Evolutionary conservation across 768 basidiomycete genomes (phyloP).

Genomic region (Glaciozyma antarctica): DNA sequence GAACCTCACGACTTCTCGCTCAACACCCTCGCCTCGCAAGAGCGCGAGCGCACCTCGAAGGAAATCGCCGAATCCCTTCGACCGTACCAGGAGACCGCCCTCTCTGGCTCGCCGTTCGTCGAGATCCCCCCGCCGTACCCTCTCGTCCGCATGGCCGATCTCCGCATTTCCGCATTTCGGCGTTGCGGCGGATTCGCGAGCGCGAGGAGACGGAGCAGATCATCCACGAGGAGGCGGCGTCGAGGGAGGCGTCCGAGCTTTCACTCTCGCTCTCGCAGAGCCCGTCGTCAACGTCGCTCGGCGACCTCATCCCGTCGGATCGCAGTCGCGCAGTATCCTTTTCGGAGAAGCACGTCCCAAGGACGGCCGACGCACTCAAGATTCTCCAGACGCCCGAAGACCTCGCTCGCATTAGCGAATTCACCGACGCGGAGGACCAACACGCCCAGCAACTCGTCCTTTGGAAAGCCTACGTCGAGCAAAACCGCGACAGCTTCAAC

Average conservation of each 20-base stretch:
- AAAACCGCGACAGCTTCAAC: constrained; percentile 52
- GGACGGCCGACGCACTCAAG: constrained; percentile 10
- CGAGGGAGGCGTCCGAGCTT: background rate
- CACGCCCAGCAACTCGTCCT: constrained; percentile 26
- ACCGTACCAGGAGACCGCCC: constrained; percentile 73
- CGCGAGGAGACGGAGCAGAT: constrained; percentile 28
- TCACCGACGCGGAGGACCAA: constrained; percentile 26
- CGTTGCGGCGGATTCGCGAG: constrained; percentile 17
- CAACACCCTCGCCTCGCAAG: background rate
- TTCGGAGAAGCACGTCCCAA: constrained; percentile 2
- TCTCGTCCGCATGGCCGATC: constrained; percentile 75
- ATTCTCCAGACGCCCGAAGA: constrained; percentile 20
- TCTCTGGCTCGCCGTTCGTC: constrained; percentile 86
- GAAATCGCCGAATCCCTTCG: constrained; percentile 7
- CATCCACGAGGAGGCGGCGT: constrained; percentile 17
- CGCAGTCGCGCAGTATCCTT: background rate
- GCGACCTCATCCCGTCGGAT: background rate
- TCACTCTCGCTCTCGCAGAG: constrained; percentile 15
- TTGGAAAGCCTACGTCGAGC: constrained; percentile 25
- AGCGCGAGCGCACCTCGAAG: constrained; percentile 1
- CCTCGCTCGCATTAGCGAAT: constrained; percentile 15
- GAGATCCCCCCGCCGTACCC: constrained; percentile 88
- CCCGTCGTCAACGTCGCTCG: constrained; percentile 11
- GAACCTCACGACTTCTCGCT: background rate
- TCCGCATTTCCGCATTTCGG: constrained; percentile 48